Percentiles rank a stretch among this genome's conserved stretches.
These are phyloP conservation scores for Trichoderma asperellum DNA, from an alignment of 2,329 filamentous ascomycete genomes.

Conservation along the genomic window DNA sequence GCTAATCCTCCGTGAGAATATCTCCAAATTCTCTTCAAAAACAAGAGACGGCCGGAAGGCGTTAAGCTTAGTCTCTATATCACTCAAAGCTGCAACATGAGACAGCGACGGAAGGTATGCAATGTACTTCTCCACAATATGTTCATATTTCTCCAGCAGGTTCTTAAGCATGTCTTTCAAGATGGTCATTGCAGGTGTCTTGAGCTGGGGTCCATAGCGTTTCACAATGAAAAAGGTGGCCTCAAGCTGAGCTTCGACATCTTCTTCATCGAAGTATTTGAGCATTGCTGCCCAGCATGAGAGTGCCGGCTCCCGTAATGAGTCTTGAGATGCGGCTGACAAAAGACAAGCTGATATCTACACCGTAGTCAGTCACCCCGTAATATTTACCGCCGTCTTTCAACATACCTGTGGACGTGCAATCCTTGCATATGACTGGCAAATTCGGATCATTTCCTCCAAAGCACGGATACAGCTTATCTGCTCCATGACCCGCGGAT, in stretches of 20 bases:
- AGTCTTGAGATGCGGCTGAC: conserved; percentile 74
- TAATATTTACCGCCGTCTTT: neutral
- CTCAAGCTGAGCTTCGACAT: conserved; percentile 79
- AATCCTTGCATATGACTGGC: conserved; percentile 71
- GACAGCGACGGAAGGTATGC: conserved; percentile 78
- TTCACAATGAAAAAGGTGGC: conserved; percentile 88
- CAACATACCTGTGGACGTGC: conserved; percentile 78
- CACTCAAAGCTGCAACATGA: conserved; percentile 68
- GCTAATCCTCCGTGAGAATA: conserved; percentile 73
- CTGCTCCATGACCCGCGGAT: conserved; percentile 67
- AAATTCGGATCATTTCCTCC: conserved; percentile 82
- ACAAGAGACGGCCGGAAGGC: conserved; percentile 58
- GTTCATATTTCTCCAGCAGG: conserved; percentile 66
- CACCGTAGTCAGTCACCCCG: neutral
- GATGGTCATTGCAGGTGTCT: conserved; percentile 59
- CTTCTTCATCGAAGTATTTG: conserved; percentile 72
- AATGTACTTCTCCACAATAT: conserved; percentile 67
- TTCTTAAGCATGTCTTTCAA: conserved; percentile 66
- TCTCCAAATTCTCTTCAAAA: conserved; percentile 64
- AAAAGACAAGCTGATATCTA: conserved; percentile 91
- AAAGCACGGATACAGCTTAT: conserved; percentile 79
- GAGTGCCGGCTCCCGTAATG: conserved; percentile 79
- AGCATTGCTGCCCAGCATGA: conserved; percentile 84
- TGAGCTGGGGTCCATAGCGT: conserved; percentile 75
- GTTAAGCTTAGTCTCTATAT: conserved; percentile 68